Evolutionary conservation across 805 yeast species (phyloP).

Genomic region (Candida verbasci): DNA sequence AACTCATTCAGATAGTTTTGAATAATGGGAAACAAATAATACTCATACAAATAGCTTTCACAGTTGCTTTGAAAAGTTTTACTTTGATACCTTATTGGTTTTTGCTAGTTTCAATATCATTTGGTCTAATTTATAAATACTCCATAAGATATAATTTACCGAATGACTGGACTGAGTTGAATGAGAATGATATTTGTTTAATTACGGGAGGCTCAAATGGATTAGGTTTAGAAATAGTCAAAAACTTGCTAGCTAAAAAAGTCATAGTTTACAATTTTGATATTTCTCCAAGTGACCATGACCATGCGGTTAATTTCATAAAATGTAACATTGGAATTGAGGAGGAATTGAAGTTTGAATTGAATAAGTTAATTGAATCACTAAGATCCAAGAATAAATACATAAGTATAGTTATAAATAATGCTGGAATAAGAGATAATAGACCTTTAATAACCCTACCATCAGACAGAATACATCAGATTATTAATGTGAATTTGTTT

Average conservation of each 20-base stretch:
- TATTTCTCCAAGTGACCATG: slow-evolving; percentile 7
- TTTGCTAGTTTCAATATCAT: slow-evolving; percentile 1
- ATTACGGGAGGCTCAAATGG: slow-evolving; percentile 53
- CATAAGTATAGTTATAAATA: slow-evolving; percentile 33
- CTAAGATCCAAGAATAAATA: slow-evolving; percentile 9
- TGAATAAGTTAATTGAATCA: slow-evolving; percentile 20
- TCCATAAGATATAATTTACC: slow-evolving; percentile 6
- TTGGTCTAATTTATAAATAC: slow-evolving; percentile 1
- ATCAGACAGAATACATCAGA: slow-evolving; percentile 15
- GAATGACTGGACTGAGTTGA: slow-evolving; percentile 1
- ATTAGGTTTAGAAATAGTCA: slow-evolving; percentile 41
- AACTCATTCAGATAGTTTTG: neutral
- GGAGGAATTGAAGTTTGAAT: slow-evolving; percentile 10
- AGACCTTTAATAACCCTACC: slow-evolving; percentile 22
- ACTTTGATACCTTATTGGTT: slow-evolving; percentile 5
- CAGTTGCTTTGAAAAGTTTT: slow-evolving; percentile 1
- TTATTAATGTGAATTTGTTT: slow-evolving; percentile 29
- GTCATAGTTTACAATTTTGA: slow-evolving; percentile 30
- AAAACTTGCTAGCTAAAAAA: slow-evolving; percentile 15
- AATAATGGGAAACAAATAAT: slow-evolving; percentile 1
- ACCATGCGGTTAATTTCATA: slow-evolving; percentile 15
- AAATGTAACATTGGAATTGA: slow-evolving; percentile 22
- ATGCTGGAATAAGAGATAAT: slow-evolving; percentile 46
- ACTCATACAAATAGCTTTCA: slow-evolving; percentile 2
- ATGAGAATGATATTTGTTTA: slow-evolving; percentile 22